Percentiles rank a stretch among this genome's conserved stretches.
Conservation (phyloP, 805 yeast genomes). For the Candida ulmi region DNA sequence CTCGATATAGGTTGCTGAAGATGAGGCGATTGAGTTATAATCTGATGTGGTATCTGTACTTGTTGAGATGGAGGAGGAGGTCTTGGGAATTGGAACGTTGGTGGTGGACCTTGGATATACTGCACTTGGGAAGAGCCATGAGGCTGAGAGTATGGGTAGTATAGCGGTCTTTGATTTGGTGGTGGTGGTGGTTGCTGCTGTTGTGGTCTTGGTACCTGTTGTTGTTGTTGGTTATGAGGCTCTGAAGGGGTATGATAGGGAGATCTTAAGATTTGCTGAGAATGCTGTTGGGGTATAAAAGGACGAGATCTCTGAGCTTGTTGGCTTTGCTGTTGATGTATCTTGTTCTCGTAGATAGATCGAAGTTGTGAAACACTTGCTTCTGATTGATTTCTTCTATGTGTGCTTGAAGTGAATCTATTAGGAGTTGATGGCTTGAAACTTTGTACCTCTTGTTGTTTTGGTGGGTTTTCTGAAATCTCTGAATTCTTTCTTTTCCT, state of each 20-base stretch:
- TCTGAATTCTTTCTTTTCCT: conserved; percentile 4
- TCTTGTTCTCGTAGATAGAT: conserved; percentile 16
- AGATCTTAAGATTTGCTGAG: background rate
- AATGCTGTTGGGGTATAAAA: conserved; percentile 6
- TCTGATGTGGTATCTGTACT: background rate
- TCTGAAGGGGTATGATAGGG: conserved; percentile 5
- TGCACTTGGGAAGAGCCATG: conserved; percentile 1
- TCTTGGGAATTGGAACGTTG: conserved; percentile 2
- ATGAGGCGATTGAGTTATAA: background rate
- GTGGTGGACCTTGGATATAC: conserved; percentile 1
- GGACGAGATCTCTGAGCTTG: conserved; percentile 2
- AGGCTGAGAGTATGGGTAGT: conserved; percentile 1
- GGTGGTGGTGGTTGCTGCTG: conserved; percentile 5
- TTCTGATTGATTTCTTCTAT: conserved; percentile 25
- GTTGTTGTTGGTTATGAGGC: conserved; percentile 4
- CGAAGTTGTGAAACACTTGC: conserved; percentile 22
- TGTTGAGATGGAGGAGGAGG: background rate
- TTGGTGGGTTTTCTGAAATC: background rate
- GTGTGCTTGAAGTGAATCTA: conserved; percentile 1
- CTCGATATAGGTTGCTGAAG: conserved; percentile 2
- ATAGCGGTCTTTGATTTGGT: background rate
- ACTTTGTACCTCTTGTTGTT: background rate
- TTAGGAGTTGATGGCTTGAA: conserved; percentile 3
- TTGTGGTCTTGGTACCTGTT: conserved; percentile 1
- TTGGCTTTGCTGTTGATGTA: conserved; percentile 1